These are phyloP conservation scores for Lentinula aciculospora DNA, from an alignment of 768 basidiomycete genomes.

Conservation along the genomic window DNA sequence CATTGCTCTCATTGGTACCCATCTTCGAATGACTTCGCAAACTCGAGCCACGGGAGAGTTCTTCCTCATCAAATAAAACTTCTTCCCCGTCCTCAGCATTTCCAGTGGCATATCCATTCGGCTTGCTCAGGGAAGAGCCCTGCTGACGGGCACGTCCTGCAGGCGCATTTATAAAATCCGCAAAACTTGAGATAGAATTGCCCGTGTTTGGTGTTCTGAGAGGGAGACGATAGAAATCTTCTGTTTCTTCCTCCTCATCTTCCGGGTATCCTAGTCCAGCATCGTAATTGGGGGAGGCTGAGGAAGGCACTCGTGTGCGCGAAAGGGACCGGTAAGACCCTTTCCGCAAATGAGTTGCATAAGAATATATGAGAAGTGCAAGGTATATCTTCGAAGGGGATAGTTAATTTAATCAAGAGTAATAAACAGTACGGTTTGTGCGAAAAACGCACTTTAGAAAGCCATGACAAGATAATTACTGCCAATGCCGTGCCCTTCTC, in stretches of 20 bases:
- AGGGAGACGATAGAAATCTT: constrained; percentile 66
- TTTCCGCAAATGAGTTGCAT: constrained; percentile 85
- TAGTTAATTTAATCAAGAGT: neutral
- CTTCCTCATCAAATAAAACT: constrained; percentile 61
- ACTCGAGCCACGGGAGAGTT: constrained; percentile 32
- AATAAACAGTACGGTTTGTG: neutral
- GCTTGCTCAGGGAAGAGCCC: neutral
- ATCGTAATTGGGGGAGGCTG: constrained; percentile 31
- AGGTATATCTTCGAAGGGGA: constrained; percentile 74
- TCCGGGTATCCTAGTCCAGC: constrained; percentile 28
- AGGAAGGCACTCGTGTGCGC: constrained; percentile 31
- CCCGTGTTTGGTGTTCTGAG: constrained; percentile 39
- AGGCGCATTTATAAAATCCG: constrained; percentile 61
- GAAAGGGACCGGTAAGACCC: constrained; percentile 86
- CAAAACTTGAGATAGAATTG: constrained; percentile 48
- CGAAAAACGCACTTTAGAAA: constrained; percentile 67
- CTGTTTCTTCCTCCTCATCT: constrained; percentile 60
- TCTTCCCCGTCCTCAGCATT: constrained; percentile 42
- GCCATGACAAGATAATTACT: constrained; percentile 80
- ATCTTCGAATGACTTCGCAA: constrained; percentile 37
- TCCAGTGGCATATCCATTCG: constrained; percentile 10
- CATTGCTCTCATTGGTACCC: constrained; percentile 37
- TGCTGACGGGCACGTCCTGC: constrained; percentile 18
- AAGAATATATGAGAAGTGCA: constrained; percentile 85
- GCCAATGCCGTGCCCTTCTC: constrained; percentile 80